A percentile compares a stretch with the other conserved stretches of the same genome.
These are phyloP conservation scores for Inonotus hispidus DNA, from an alignment of 1,284 basidiomycete genomes.

Conservation along the genomic window DNA sequence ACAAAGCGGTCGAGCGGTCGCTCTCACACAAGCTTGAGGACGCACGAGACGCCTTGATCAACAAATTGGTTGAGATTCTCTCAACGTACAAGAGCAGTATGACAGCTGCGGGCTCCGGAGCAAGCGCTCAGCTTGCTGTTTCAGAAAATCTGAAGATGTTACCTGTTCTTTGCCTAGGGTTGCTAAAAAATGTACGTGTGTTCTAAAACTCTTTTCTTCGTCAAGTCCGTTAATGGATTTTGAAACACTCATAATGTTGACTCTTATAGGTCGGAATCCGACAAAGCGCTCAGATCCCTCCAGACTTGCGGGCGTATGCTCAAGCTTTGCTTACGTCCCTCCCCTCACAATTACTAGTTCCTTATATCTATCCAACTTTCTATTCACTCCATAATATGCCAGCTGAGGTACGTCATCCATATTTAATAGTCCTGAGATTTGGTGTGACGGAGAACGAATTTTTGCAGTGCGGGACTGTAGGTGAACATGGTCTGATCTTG, in stretches of 20 bases:
- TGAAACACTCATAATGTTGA: background rate
- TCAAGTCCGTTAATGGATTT: background rate
- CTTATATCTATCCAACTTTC: constrained; percentile 93
- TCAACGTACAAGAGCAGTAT: constrained; percentile 94
- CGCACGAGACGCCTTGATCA: constrained; percentile 84
- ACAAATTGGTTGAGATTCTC: constrained; percentile 89
- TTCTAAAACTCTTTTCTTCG: background rate
- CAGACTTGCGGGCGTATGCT: constrained; percentile 93
- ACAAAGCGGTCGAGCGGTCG: constrained; percentile 95
- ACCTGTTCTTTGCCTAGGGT: constrained; percentile 82
- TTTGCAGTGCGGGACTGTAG: constrained; percentile 68
- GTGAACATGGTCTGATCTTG: constrained; percentile 76
- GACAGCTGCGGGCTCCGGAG: constrained; percentile 89
- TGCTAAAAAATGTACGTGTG: constrained; percentile 82
- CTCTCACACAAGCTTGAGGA: constrained; percentile 92
- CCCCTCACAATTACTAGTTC: constrained; percentile 86
- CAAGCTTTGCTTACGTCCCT: constrained; percentile 90
- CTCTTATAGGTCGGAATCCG: constrained; percentile 75
- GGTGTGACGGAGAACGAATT: background rate
- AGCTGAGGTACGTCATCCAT: constrained; percentile 58
- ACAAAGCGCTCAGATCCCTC: constrained; percentile 93
- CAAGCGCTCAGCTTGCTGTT: constrained; percentile 90
- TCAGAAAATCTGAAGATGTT: constrained; percentile 93
- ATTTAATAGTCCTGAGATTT: background rate
- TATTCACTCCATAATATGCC: constrained; percentile 98